A percentile compares a stretch with the other conserved stretches of the same genome.
phyloP scores from a whole-genome alignment of 345 rosid genomes.

The Viola odorata region DNA sequence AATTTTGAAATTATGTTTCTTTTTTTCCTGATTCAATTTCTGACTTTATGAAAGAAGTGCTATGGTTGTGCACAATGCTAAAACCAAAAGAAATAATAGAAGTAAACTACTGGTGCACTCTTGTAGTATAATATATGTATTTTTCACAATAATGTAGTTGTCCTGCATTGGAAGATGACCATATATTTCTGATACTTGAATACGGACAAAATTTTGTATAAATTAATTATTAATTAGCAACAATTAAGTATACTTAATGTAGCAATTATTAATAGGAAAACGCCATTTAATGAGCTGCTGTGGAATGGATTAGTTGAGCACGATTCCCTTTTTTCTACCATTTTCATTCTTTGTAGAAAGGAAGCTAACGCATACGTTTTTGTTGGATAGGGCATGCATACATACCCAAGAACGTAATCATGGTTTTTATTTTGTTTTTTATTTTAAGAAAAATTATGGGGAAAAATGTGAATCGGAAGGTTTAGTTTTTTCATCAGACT shows the following conservation, averaged over 20 bases:
- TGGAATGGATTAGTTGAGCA: background rate
- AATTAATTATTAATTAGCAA: slow-evolving; percentile 15
- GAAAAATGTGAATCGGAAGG: too few species aligned
- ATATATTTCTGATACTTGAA: slow-evolving; percentile 10
- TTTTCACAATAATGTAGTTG: slow-evolving; percentile 17
- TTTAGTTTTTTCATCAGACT: too few species aligned
- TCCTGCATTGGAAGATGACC: slow-evolving; percentile 5
- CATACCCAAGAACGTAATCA: too few species aligned
- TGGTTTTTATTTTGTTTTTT: too few species aligned
- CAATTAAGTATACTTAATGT: slow-evolving; percentile 7
- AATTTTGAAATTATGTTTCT: background rate
- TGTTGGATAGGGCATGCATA: background rate
- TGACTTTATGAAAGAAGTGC: background rate
- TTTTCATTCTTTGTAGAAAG: background rate
- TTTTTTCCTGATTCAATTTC: background rate
- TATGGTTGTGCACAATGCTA: background rate
- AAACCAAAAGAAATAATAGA: slow-evolving; percentile 9
- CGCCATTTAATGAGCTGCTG: background rate
- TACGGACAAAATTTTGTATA: slow-evolving; percentile 16
- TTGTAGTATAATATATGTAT: background rate
- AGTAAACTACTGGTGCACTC: slow-evolving; percentile 8
- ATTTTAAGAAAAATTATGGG: too few species aligned
- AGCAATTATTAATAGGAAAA: slow-evolving; percentile 7
- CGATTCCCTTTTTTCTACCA: background rate
- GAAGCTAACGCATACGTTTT: background rate